Percentiles rank a stretch among this genome's conserved stretches.
These are phyloP conservation scores for Raffaelea ambrosiae DNA, from an alignment of 2,329 filamentous ascomycete species.

Conservation along the genomic window DNA sequence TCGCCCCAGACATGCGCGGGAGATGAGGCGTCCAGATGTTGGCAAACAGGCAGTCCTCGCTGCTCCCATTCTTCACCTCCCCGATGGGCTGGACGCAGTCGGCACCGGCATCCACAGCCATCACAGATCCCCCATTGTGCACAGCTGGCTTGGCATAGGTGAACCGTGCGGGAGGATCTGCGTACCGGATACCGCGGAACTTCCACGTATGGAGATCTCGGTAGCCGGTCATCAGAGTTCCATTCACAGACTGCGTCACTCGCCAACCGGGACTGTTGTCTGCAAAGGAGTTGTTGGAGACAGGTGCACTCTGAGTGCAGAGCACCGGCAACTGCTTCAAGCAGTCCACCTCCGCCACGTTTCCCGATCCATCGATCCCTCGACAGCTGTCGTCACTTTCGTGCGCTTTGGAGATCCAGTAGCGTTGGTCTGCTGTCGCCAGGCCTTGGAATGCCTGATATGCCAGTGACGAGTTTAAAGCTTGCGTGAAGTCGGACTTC, in stretches of 20 bases:
- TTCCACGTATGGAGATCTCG: conserved; percentile 23
- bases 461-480: conserved; percentile 13
- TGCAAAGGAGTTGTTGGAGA: conserved; percentile 14
- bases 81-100: conserved; percentile 22
- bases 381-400: conserved; percentile 12
- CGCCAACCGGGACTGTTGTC: conserved; percentile 17
- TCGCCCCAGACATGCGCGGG: conserved; percentile 11
- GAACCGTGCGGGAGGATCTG: conserved; percentile 18
- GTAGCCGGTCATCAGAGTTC: conserved; percentile 21
- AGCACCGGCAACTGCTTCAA: conserved; percentile 16
- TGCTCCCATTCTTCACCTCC: conserved; percentile 20
- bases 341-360: conserved; percentile 25
- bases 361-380: conserved; percentile 20
- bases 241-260: conserved; percentile 16
- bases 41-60: conserved; percentile 26
- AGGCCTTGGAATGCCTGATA: conserved; percentile 16
- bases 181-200: conserved; percentile 24
- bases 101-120: conserved; percentile 18
- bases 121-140: conserved; percentile 12
- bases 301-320: conserved; percentile 22
- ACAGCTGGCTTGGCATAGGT: conserved; percentile 16
- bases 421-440: conserved; percentile 13
- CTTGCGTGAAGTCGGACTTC: conserved; percentile 11
- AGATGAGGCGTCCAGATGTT: conserved; percentile 30
- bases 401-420: conserved; percentile 16